Base-by-base conservation (phyloP, 495 filamentous ascomycete genomes). In the Penicillium taxi region DNA sequence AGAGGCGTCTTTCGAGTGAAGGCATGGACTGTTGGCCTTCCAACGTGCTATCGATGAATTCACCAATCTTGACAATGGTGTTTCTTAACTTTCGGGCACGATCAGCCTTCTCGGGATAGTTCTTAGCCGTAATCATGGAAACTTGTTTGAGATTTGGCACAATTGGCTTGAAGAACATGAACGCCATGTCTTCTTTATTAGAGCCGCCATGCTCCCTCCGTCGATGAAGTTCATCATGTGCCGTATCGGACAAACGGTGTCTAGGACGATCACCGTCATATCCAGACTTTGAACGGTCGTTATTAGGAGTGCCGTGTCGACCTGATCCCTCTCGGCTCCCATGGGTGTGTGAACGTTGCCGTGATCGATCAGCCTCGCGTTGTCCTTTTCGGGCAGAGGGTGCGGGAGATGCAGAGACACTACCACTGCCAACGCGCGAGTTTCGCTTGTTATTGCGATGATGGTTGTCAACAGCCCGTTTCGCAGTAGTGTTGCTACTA, bases 391-490 rank as follows among this genome's bases (percentile, higher is more conserved):
- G 69, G 15, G 55, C 45, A 4, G 67, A 66, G 27, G 72, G 72
- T 4, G 70, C 73, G 7, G 73, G 73, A 16, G 69, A 73, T n/a
- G 71, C 69, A 7, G 73, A 77, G 5, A 72, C 59, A 40, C 65
- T 69, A 9, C 51, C 50, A 31, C 63, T 66, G 33, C 57, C 60
- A 37, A 59, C 33, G 20, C 62, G 52, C 30, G 62, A 52, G 44
- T 67, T 63, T 26, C 84, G 80, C 56, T 86, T 85, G 55, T 84
- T 86, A 62, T 88, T 89, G 21, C 86, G 80, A 54, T 91, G 84
- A 48, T 91, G 86, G 38, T 89, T 91, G 43, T 88, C 84, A n/a
- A 90, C 78, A 2, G 80, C 81, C 51, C 78, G 77, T 55, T 81
- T 84, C n/a, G 82, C 83, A 21, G 72, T 78, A 15, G 64, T 50